Base-by-base conservation (phyloP, 805 yeast species). In the Kuraishia capsulata region DNA sequence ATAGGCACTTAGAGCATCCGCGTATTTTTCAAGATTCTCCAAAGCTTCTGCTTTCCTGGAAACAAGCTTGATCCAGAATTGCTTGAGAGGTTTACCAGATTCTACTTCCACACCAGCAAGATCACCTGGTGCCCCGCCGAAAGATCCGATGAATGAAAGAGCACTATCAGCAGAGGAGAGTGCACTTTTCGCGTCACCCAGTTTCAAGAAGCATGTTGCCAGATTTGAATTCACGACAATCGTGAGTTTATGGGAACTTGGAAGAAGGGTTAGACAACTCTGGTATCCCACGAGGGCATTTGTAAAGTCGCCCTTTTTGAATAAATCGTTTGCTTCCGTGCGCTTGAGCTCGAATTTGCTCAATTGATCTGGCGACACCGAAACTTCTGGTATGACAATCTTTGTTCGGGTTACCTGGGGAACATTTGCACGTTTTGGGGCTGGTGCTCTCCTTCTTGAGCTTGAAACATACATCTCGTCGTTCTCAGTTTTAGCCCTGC, bases 281-380 rank as follows among this genome's bases (percentile, higher is more conserved):
- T 73, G 66, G 53, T 84, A 92, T 39, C 68, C 66, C 21, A 62
- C 69, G 11, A 75, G 62, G 0, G 98, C 89, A 4, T 62, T 52
- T 3, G 76, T 56, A 54, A 81, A 92, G 54, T 92, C 90, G 16
- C 99, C 99, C n/a, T 76, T 70, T 40, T 75, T 73, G 62, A 78
- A 92, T 1, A 77, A 68, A 14, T 67, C 68, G 5, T 75, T 62
- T 4, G 88, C 98, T 20, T 67, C 67, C 5, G 57, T 59, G 42
- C 77, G 75, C 21, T 67, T 62, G 19, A 69, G 70, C 5, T 65
- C 51, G 62, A 62, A 78, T 47, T 61, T 62, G 60, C 30, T 30
- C 23, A 40, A 20, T 38, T 51, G 57, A 2, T 41, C 38, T 11
- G 51, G 41, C 5, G 54, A 41, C 3, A 55, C 42, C n/a, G 50